Conservation (phyloP, 495 filamentous ascomycete genomes). For the Tuber magnatum region DNA sequence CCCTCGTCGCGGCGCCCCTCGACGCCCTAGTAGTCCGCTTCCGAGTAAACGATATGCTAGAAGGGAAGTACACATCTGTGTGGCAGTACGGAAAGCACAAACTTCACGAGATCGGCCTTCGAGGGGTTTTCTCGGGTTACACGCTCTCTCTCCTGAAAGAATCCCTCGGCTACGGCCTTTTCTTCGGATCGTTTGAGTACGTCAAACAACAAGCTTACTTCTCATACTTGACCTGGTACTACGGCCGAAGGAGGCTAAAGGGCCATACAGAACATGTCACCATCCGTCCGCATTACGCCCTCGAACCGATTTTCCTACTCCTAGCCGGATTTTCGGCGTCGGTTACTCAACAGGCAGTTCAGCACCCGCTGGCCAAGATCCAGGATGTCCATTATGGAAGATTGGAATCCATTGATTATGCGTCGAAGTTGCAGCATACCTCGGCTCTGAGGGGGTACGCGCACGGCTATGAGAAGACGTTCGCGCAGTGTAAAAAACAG, state of each 20-base stretch:
- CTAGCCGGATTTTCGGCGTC: constrained; percentile 70
- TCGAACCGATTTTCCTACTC: constrained; percentile 76
- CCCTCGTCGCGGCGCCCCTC: constrained; percentile 73
- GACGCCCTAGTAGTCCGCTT: constrained; percentile 80
- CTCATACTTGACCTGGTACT: constrained; percentile 68
- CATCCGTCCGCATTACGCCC: constrained; percentile 75
- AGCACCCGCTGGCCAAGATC: constrained; percentile 67
- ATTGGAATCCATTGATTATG: constrained; percentile 66
- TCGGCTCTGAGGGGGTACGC: constrained; percentile 54
- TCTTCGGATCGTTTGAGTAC: constrained; percentile 81
- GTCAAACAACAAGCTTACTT: constrained; percentile 82
- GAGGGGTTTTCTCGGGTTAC: constrained; percentile 79
- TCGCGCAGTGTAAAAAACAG: constrained; percentile 58
- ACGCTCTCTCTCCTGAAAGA: constrained; percentile 71
- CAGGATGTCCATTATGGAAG: constrained; percentile 73
- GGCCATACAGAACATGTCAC: constrained; percentile 37
- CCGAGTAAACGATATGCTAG: constrained; percentile 60
- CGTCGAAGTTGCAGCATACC: constrained; percentile 45
- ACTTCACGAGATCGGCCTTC: constrained; percentile 65
- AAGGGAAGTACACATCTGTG: constrained; percentile 66
- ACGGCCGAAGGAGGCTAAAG: constrained; percentile 47
- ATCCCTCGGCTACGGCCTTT: constrained; percentile 69
- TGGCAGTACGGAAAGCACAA: constrained; percentile 72
- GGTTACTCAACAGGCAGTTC: constrained; percentile 66
- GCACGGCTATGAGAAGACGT: constrained; percentile 68